These are phyloP conservation scores for Aspergillus sp. DNA, from an alignment of 2,329 filamentous ascomycete genomes.

Conservation along the genomic window DNA sequence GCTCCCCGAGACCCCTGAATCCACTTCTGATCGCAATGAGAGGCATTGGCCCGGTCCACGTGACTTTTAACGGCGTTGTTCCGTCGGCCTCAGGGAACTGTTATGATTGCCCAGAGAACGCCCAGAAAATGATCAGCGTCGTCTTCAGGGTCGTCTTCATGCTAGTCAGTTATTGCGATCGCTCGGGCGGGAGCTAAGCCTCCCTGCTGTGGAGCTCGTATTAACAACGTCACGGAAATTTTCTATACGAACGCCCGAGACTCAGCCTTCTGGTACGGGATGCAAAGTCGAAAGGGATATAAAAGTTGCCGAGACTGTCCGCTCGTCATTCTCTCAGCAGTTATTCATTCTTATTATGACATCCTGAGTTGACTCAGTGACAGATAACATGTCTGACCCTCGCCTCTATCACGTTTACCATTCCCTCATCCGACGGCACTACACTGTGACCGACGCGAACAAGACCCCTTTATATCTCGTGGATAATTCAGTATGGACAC, in stretches of 20 bases:
- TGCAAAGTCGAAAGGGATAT: too few species aligned
- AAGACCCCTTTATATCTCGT: slow-evolving; percentile 18
- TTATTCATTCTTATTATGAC: too few species aligned
- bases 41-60: too few species aligned
- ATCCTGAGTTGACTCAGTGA: too few species aligned
- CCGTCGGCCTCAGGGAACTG: background rate
- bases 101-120: background rate
- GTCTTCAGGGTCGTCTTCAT: background rate
- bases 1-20: too few species aligned
- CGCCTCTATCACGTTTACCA: slow-evolving; percentile 18
- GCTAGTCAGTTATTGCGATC: background rate
- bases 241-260: background rate
- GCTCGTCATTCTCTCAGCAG: too few species aligned
- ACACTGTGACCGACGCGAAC: slow-evolving; percentile 13
- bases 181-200: background rate
- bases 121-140: background rate
- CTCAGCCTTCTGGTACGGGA: background rate
- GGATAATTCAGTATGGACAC: slow-evolving; percentile 20
- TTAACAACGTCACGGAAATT: background rate
- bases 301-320: too few species aligned
- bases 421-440: slow-evolving; percentile 14
- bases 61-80: too few species aligned
- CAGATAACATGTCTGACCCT: background rate
- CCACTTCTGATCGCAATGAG: too few species aligned
- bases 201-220: background rate